Conservation (phyloP, 164 flowering plant species). For the Macadamia integrifolia region DNA sequence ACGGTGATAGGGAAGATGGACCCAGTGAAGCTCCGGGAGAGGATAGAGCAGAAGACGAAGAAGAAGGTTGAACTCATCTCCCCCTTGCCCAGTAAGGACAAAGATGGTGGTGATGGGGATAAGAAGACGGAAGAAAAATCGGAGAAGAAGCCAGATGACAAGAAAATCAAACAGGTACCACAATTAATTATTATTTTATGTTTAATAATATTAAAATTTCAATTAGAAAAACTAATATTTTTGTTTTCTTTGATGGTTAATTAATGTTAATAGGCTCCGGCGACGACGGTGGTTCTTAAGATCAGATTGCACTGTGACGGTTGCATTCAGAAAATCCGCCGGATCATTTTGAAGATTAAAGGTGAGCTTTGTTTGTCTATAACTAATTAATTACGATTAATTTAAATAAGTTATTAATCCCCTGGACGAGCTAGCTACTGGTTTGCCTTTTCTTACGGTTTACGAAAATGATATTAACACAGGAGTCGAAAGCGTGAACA, state of each 20-base stretch:
- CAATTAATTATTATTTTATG: no score
- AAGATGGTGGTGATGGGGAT: constrained; percentile 3
- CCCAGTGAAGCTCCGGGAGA: constrained; percentile 34
- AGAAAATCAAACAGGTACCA: neutral
- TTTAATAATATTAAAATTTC: no score
- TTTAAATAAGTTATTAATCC: no score
- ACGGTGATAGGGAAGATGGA: constrained; percentile 42
- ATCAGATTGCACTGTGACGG: constrained; percentile 77
- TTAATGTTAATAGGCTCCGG: constrained; percentile 19
- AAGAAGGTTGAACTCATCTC: constrained; percentile 55
- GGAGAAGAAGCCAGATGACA: constrained; percentile 7
- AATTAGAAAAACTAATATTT: neutral
- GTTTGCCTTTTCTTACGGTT: no score
- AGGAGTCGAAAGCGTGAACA: constrained; percentile 55
- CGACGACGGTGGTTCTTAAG: constrained; percentile 53
- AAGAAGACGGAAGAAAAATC: neutral
- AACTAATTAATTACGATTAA: no score
- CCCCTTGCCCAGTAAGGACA: constrained; percentile 28
- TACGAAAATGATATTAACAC: constrained; percentile 1
- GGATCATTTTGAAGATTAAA: constrained; percentile 40
- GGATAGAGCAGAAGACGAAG: constrained; percentile 34
- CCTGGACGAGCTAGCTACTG: no score
- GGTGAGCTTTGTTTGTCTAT: constrained; percentile 30
- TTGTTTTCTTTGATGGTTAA: neutral
- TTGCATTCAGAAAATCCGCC: constrained; percentile 55